Conservation (phyloP, 192 early-diverging fungal species). For the Coemansia sp. region DNA sequence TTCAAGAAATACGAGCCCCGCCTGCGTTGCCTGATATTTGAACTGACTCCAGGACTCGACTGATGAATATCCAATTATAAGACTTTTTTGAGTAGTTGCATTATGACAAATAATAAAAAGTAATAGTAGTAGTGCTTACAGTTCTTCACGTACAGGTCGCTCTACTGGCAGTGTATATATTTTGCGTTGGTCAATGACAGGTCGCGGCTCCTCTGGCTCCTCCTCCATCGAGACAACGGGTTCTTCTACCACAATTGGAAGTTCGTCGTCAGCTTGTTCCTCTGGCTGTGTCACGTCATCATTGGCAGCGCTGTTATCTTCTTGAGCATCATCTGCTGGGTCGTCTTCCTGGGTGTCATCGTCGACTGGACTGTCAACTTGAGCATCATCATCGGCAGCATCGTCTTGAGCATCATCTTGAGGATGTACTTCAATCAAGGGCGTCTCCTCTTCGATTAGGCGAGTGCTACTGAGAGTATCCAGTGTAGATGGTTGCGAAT, state of each 20-base stretch:
- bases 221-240: not conserved
- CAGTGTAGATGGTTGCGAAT: not conserved
- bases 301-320: not conserved
- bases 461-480: not conserved
- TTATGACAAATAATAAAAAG: not conserved
- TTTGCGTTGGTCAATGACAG: slow-evolving; percentile 1
- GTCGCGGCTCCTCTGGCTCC: slow-evolving; percentile 1
- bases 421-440: not conserved
- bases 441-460: not conserved
- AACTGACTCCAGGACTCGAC: not conserved
- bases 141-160: slow-evolving; percentile 15
- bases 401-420: not conserved
- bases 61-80: too few species aligned
- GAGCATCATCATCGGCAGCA: too few species aligned
- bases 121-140: not conserved
- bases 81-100: too few species aligned
- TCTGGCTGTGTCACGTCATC: not conserved
- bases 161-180: slow-evolving; percentile 21
- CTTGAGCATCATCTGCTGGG: not conserved
- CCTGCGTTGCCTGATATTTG: not conserved
- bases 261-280: not conserved
- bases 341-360: not conserved
- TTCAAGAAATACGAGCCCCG: not conserved
- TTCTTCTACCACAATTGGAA: not conserved
- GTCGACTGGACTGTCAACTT: too few species aligned